A percentile compares a stretch with the other conserved stretches of the same genome.
These are phyloP conservation scores for Suillus luteus DNA, from an alignment of 768 basidiomycete genomes.

Conservation along the genomic window DNA sequence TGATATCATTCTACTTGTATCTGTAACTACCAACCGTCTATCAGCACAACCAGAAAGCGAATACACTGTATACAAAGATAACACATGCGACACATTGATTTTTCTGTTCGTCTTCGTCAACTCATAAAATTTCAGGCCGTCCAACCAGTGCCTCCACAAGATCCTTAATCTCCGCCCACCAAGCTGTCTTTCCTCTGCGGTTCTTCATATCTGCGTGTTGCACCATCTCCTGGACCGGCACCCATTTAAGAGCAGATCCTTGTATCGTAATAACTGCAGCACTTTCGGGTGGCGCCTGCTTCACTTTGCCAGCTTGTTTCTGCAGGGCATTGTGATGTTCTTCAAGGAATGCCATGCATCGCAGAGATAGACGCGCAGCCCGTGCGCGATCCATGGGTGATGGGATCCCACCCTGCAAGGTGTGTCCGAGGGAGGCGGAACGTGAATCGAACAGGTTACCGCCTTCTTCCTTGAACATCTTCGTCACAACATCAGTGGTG, in stretches of 20 bases:
- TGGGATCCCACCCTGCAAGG: slow-evolving; percentile 93
- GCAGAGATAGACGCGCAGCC: slow-evolving; percentile 84
- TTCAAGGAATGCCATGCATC: slow-evolving; percentile 95
- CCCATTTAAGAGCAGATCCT: slow-evolving; percentile 77
- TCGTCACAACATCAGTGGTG: slow-evolving; percentile 87
- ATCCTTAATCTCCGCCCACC: slow-evolving; percentile 75
- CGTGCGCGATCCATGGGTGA: slow-evolving; percentile 93
- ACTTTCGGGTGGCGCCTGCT: slow-evolving; percentile 59
- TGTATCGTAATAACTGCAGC: slow-evolving; percentile 94
- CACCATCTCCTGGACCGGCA: slow-evolving; percentile 82
- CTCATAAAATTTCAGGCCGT: slow-evolving; percentile 53
- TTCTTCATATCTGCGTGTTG: slow-evolving; percentile 89
- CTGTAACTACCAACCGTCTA: background rate
- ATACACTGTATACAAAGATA: background rate
- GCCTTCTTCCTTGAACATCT: slow-evolving; percentile 97
- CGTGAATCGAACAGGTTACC: slow-evolving; percentile 89
- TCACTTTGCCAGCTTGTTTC: slow-evolving; percentile 51
- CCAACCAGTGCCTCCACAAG: slow-evolving; percentile 77
- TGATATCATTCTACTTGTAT: background rate
- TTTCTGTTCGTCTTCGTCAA: background rate
- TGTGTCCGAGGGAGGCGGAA: slow-evolving; percentile 95
- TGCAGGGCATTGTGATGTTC: slow-evolving; percentile 63
- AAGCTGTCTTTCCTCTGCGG: slow-evolving; percentile 72
- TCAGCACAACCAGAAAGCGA: background rate
- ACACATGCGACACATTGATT: slow-evolving; percentile 1